A percentile compares a stretch with the other conserved stretches of the same genome.
Evolutionary conservation across 2,329 filamentous ascomycete genomes (phyloP).

Genomic region (Arthrinium puccinioides): DNA sequence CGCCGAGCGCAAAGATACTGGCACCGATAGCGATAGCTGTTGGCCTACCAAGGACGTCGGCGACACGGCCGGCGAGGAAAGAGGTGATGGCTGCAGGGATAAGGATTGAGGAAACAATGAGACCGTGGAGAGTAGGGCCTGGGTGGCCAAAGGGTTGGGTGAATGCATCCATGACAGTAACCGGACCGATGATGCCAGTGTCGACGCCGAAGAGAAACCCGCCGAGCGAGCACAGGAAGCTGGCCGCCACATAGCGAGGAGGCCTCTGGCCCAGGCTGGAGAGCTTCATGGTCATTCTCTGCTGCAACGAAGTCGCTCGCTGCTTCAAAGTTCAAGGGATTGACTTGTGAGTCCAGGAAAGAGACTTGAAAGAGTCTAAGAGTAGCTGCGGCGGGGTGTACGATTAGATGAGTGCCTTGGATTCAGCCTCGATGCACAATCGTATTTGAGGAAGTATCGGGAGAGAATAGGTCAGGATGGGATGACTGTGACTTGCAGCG

Average conservation of each 20-base stretch:
- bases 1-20: conserved; percentile 34
- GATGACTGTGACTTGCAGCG: too few relatives aligned
- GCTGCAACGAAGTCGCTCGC: too few relatives aligned
- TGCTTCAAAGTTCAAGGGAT: too few relatives aligned
- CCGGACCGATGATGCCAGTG: conserved; percentile 49
- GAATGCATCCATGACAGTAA: conserved; percentile 51
- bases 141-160: conserved; percentile 40
- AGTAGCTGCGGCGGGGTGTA: too few relatives aligned
- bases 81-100: conserved; percentile 53
- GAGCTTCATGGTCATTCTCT: too few relatives aligned
- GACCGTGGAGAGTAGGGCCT: conserved; percentile 47
- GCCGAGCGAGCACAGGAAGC: conserved; percentile 10
- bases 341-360: too few relatives aligned
- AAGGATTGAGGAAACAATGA: conserved; percentile 53
- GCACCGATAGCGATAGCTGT: conserved; percentile 43
- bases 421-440: too few relatives aligned
- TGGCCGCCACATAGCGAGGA: conserved; percentile 8
- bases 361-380: too few relatives aligned
- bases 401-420: too few relatives aligned
- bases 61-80: conserved; percentile 48
- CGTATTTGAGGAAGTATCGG: too few relatives aligned
- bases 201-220: conserved; percentile 19
- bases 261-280: conserved; percentile 5
- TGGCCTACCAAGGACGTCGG: conserved; percentile 44
- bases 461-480: too few relatives aligned